Base-by-base conservation (phyloP, 2,329 filamentous ascomycete genomes). In the Shiraia bambusicola region DNA sequence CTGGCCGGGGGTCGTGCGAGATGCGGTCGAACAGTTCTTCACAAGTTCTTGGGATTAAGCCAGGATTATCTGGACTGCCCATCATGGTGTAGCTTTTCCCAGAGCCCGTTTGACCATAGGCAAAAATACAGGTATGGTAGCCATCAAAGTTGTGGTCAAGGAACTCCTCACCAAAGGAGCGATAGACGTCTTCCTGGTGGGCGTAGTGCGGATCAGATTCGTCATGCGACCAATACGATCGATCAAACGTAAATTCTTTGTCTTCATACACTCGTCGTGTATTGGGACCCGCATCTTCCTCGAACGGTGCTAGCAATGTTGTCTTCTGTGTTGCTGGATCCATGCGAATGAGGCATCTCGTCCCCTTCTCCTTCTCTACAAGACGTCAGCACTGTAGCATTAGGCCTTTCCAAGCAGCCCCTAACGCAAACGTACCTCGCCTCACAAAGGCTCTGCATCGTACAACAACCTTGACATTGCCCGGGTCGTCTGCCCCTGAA, bases 61-160 rank as follows among this genome's bases (percentile, higher is more conserved):
- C 93, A 0, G 90, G 89, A 54, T 94, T 82, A 22, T 93, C 87
- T 5, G 84, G 75, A 2, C 79, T 84, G 30, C 93, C 93, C 93
- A 98, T 98, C 82, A 85, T 98, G 29, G 93, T 96, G 72, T 97
- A 98, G 66, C 88, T 95, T 75, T 98, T 98, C 37, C 93, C 93
- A 1, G 91, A 95, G 16, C 93, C 93, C 0, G 93, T 98, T 75
- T 98, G 93, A 9, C 93, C 93, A 63, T 98, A 97, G 47, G 93
- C 93, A 65, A 98, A 97, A 56, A 98, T 98, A 69, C 93, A 98
- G 0, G 93, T 98, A 71, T 98, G 92, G 73, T 98, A 98, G 51
- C 93, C 93, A 66, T 96, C 91, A 61, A 98, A 98, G 73, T 98
- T 98, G 78, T 98, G 93, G 69, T 98, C 93, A 49, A 98, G 79